Percentiles rank a stretch among this genome's conserved stretches.
Evolutionary conservation across 805 yeast genomes (phyloP).

Genomic region (Schizosaccharomyces cryophilus): DNA sequence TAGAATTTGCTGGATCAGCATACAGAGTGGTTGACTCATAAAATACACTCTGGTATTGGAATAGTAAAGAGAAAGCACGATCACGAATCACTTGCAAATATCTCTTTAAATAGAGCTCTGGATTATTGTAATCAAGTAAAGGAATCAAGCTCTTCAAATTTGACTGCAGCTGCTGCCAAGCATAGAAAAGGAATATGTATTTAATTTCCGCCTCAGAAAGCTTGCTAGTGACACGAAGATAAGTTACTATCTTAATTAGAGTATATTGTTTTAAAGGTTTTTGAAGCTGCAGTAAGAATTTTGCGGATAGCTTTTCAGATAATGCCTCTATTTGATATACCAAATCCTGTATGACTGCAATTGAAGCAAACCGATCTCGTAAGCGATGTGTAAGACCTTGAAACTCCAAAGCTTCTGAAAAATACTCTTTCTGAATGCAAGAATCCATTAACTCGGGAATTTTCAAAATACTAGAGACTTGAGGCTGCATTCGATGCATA

Average conservation of each 20-base stretch:
- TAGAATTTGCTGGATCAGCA: neutral
- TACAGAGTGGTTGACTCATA: neutral
- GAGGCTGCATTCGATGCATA: neutral
- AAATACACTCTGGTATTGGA: neutral
- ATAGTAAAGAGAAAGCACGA: neutral
- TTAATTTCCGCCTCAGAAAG: neutral
- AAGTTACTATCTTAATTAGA: neutral
- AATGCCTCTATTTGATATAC: neutral
- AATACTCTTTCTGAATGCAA: neutral
- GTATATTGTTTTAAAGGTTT: neutral
- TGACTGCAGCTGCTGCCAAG: neutral
- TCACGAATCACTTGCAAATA: neutral
- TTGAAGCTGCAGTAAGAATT: neutral
- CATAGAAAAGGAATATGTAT: neutral
- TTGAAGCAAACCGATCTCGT: neutral
- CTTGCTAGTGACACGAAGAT: neutral
- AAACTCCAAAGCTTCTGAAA: neutral
- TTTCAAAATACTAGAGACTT: neutral
- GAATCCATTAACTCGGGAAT: neutral
- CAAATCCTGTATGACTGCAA: neutral
- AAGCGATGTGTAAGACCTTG: neutral
- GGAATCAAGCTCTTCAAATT: neutral
- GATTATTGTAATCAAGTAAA: neutral
- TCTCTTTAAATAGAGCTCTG: neutral
- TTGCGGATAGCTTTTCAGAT: neutral